phyloP scores from a whole-genome alignment of 2,329 filamentous ascomycete species.

The Phaeomoniella chlamydospora region DNA sequence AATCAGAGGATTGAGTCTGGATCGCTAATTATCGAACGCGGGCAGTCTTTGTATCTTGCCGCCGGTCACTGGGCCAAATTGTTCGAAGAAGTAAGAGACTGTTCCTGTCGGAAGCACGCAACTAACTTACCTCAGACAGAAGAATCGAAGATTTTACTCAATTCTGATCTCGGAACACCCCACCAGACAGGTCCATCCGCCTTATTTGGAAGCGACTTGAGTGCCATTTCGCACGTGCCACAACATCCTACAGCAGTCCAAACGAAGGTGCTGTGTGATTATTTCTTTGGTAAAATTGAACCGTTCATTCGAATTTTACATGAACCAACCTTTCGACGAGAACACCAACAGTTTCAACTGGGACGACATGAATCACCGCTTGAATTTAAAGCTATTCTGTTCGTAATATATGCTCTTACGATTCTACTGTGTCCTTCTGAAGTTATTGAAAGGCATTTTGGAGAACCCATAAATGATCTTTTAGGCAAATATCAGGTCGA shows the following conservation, averaged over 20 bases:
- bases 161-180: not conserved
- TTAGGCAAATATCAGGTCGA: not conserved
- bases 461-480: not conserved
- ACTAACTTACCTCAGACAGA: not conserved
- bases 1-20: not conserved
- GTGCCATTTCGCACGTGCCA: not conserved
- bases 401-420: not conserved
- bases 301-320: slow-evolving; percentile 1
- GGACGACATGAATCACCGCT: not conserved
- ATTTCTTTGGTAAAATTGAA: slow-evolving; percentile 1
- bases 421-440: not conserved
- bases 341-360: not conserved
- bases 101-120: not conserved
- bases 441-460: not conserved
- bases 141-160: not conserved
- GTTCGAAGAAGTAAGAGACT: not conserved
- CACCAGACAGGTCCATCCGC: not conserved
- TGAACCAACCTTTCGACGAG: not conserved
- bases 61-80: not conserved
- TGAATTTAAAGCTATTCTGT: not conserved
- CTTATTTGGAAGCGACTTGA: not conserved
- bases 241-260: not conserved
- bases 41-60: not conserved
- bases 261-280: not conserved
- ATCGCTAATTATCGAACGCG: not conserved